A percentile compares a stretch with the other conserved stretches of the same genome.
These are phyloP conservation scores for Salix udensis DNA, from an alignment of 345 rosid genomes.

Conservation along the genomic window DNA sequence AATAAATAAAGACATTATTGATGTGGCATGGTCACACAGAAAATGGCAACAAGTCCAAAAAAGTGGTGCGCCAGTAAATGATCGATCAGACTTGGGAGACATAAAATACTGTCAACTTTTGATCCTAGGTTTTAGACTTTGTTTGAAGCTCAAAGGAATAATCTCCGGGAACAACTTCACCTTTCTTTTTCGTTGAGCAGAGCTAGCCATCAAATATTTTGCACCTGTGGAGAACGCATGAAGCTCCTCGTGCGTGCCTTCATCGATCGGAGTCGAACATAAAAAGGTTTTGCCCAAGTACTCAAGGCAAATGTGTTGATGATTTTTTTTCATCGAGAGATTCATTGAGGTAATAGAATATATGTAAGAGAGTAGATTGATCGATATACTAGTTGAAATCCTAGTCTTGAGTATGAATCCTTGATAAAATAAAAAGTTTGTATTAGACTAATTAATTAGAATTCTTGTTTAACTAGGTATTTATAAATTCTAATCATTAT, in stretches of 20 bases:
- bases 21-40: constrained; percentile 20
- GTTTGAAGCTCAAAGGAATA: constrained; percentile 38
- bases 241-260: constrained; percentile 29
- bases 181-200: not conserved
- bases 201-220: not conserved
- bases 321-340: too few relatives aligned
- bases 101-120: constrained; percentile 23
- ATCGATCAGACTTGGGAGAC: constrained; percentile 18
- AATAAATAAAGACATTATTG: not conserved
- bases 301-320: not conserved
- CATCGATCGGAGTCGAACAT: constrained; percentile 39
- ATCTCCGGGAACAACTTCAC: constrained; percentile 16
- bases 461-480: too few relatives aligned
- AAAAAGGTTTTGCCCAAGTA: constrained; percentile 15
- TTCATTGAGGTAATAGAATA: not conserved
- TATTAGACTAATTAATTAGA: too few relatives aligned
- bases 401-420: too few relatives aligned
- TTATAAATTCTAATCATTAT: too few relatives aligned
- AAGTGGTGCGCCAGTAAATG: not conserved
- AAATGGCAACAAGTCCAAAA: not conserved
- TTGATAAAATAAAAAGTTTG: too few relatives aligned
- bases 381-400: too few relatives aligned
- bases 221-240: constrained; percentile 3
- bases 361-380: not conserved
- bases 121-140: constrained; percentile 24